Evolutionary conservation across 345 rosid genomes (phyloP).

Genomic region (Moricandia arvensis): DNA sequence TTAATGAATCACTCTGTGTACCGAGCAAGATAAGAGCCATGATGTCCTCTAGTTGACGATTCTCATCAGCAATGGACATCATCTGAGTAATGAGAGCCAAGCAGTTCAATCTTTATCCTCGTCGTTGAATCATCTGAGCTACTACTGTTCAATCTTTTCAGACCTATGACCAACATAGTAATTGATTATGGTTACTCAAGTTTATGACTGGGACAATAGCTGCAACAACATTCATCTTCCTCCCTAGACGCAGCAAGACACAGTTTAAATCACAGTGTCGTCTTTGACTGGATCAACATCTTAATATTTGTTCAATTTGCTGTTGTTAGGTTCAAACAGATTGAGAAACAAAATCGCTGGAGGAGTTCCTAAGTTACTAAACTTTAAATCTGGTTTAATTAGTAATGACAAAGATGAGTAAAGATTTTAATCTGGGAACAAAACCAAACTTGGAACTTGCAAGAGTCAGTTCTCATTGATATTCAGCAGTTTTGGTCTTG

Average conservation of each 20-base stretch:
- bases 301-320: neutral
- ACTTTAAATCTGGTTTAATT: neutral
- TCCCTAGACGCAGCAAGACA: neutral
- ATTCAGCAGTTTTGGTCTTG: conserved; percentile 53
- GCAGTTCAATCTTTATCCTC: neutral
- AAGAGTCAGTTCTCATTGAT: conserved; percentile 41
- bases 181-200: neutral
- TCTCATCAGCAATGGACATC: no score
- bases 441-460: neutral
- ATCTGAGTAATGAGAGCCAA: no score
- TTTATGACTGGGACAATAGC: neutral
- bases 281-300: neutral
- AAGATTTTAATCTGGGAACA: neutral
- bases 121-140: neutral
- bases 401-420: neutral
- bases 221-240: neutral
- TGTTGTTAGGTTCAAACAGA: neutral
- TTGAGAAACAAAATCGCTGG: neutral
- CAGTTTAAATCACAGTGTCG: neutral
- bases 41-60: neutral
- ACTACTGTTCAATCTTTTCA: no score
- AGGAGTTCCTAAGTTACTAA: neutral
- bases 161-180: no score
- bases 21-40: neutral
- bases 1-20: neutral